Base-by-base conservation (phyloP, 2,329 filamentous ascomycete genomes). In the Diaporthe sp. region DNA sequence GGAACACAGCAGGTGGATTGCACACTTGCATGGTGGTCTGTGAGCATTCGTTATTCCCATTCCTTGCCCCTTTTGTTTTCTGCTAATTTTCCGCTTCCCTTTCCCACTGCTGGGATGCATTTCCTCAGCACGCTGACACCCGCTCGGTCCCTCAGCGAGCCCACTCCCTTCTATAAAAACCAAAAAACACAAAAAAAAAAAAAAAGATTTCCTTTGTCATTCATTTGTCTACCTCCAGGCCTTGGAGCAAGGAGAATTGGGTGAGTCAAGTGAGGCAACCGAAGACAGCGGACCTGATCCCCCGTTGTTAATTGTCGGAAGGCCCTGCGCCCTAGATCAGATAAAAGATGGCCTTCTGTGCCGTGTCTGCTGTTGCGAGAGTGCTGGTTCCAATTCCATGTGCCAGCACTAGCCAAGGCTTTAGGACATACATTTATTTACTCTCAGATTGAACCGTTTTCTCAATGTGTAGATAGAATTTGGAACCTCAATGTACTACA, bases 281-380 rank as follows among this genome's bases (percentile, higher is more conserved):
- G 30, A 51, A 66, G 63, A 25, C 44, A 51, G 44, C 44, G 63
- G 63, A 37, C 13, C 32, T 66, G 63, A 19, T 66, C 44, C 63
- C 63, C 32, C n/a, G 44, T 19, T 66, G 63, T 51, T 35, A 22
- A 66, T 66, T 51, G 22, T 51, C 63, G 63, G 63, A 66, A 66
- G 44, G 63, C n/a, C 63, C 63, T 66, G 63, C 63, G 63, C 44
- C 63, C 63, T 66, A 66, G 63, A 51, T n/a, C 63, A 66, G 44
- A 66, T 27, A 19, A 51, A 66, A 5, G 25, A 25, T 44, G 59
- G 59, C 59, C 39, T 32, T 27, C 13, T 30, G 37, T 44, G 59
- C 59, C 39, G 30, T 66, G 63, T 66, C 42, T n/a, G 63, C 44
- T 12, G 22, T 19, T 50, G 63, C 63, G 51, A 51, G 19, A 37